Evolutionary conservation across 2,329 filamentous ascomycete species (phyloP), one percentile per base, ranked within the genome.

Genomic region (Iodosphaeria phyllophila): DNA sequence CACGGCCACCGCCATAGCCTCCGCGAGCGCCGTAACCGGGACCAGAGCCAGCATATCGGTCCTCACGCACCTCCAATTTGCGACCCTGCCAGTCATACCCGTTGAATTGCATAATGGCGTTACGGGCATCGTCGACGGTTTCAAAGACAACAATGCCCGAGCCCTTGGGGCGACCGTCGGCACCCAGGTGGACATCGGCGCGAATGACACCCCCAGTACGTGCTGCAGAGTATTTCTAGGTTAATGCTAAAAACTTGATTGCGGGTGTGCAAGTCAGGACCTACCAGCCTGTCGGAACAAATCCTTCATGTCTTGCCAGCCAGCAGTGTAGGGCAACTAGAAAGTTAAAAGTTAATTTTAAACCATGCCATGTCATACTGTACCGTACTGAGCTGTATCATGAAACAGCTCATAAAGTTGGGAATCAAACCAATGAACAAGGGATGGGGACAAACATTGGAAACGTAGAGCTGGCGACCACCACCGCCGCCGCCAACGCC

Each of bases 271-370:
- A 16, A 18, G 13, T 15, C 4, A 14, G 8, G 12, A 63, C 82
- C 65, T 64, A 92, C 84, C 80, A 56, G 89, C 84, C 66, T 93
- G 84, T 46, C 89, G 79, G 65, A 98, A 98, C 38, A 98, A 65
- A 52, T 98, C 89, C 59, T 98, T 98, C 40, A 98, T 60, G 52
- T 98, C 89, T 57, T 98, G 89, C 89, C 89, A 98, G 48, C 89
- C 89, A 41, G 92, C 80, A 36, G 82, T 92, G 58, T 84, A 98
- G 12, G 89, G 89, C 40, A 98, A 78, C 89, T 98, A 35, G 41
- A 36, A 28, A 27, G 38, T 49, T 28, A 52, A 38, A 34, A n/a
- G n/a, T n/a, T n/a, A n/a, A n/a, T n/a, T n/a, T n/a, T n/a, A n/a
- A n/a, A n/a, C n/a, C n/a, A n/a, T n/a, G n/a, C n/a, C n/a, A n/a